These are phyloP conservation scores for Dactylellina parvicollis DNA, from an alignment of 2,329 filamentous ascomycete species.

Conservation along the genomic window DNA sequence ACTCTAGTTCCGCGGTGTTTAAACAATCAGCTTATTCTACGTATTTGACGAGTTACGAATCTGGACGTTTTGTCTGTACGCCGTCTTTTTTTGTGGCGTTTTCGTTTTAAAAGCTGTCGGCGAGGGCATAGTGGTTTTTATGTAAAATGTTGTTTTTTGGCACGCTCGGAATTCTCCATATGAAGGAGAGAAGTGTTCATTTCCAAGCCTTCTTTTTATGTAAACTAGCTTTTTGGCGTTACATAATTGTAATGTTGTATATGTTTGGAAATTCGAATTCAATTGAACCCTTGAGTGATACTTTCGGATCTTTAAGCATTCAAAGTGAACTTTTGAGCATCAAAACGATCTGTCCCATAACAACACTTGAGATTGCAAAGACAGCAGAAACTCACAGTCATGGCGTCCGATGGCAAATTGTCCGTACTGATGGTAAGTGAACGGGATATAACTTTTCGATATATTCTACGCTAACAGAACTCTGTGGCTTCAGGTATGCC, in stretches of 20 bases:
- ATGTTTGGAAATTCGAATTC: slow-evolving; percentile 13
- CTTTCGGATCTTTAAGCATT: too few species aligned
- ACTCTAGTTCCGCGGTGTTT: slow-evolving; percentile 58
- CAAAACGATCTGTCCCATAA: background rate
- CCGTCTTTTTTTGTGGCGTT: background rate
- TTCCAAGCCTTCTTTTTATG: background rate
- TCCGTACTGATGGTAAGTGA: slow-evolving; percentile 41
- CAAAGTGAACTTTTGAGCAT: background rate
- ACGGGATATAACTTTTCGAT: background rate
- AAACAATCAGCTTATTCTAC: slow-evolving; percentile 31
- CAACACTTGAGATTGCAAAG: background rate
- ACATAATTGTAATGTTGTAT: slow-evolving; percentile 11
- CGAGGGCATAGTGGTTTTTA: too few species aligned
- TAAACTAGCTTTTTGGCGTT: slow-evolving; percentile 26
- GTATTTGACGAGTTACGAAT: slow-evolving; percentile 43
- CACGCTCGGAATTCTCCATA: too few species aligned
- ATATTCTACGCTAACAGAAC: background rate
- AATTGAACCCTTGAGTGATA: too few species aligned
- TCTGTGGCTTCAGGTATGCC: slow-evolving; percentile 70
- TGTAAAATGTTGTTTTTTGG: background rate
- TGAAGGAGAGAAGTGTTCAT: too few species aligned
- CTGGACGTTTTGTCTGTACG: slow-evolving; percentile 7
- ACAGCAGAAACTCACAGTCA: background rate
- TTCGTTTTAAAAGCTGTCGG: too few species aligned
- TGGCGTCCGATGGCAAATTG: slow-evolving; percentile 32